Evolutionary conservation across 257 asterid genomes (phyloP).

Genomic region (Ilex aquifolium): DNA sequence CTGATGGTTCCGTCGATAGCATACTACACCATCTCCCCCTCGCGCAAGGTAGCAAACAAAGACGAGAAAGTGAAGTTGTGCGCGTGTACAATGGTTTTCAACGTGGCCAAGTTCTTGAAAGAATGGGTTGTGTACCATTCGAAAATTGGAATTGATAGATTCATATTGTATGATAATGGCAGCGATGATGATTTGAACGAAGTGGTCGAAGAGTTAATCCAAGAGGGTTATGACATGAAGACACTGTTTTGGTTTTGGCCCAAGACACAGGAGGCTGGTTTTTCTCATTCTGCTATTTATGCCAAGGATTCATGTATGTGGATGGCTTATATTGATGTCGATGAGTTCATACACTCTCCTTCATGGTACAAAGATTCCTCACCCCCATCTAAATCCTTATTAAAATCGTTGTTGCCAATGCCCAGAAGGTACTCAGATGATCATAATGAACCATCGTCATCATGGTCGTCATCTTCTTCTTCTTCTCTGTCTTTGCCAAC

Average conservation of each 20-base stretch:
- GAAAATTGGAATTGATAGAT: slow-evolving; percentile 57
- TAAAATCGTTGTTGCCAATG: too few species aligned
- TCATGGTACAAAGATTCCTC: not conserved
- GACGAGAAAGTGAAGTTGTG: slow-evolving; percentile 40
- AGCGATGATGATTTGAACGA: slow-evolving; percentile 54
- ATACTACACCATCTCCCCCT: slow-evolving; percentile 31
- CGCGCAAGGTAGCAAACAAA: slow-evolving; percentile 33
- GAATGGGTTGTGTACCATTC: slow-evolving; percentile 83
- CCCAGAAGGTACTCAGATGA: too few species aligned
- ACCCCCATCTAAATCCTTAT: too few species aligned
- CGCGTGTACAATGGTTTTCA: slow-evolving; percentile 79
- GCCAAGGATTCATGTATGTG: not conserved
- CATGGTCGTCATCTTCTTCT: not conserved
- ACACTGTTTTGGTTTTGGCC: not conserved
- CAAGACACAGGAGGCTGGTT: not conserved
- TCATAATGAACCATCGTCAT: not conserved
- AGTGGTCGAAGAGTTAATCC: not conserved
- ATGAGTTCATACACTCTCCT: not conserved
- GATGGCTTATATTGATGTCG: not conserved
- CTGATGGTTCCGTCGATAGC: slow-evolving; percentile 61
- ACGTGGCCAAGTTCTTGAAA: slow-evolving; percentile 52
- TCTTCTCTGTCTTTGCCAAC: too few species aligned
- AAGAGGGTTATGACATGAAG: not conserved
- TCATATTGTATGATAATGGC: slow-evolving; percentile 70
- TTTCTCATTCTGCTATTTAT: not conserved